Base-by-base conservation (phyloP, 2,329 filamentous ascomycete species). In the Zymoseptoria ardabiliae region DNA sequence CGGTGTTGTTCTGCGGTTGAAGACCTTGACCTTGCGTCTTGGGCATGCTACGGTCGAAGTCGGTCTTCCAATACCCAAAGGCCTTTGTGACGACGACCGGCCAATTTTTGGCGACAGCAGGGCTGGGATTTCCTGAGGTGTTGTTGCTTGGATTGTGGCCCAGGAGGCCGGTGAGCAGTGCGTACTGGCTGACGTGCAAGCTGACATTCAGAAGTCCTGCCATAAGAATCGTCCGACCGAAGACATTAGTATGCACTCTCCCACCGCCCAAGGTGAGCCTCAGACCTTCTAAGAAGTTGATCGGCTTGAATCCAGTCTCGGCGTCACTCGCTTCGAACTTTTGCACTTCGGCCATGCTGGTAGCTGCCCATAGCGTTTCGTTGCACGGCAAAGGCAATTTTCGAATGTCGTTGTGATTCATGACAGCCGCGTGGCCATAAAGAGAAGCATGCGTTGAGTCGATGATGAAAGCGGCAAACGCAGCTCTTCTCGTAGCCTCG, bases 171-270 rank as follows among this genome's bases (percentile, higher is more conserved):
- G 96, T 88, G 76, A 97, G 93, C 13, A 97, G 82, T 72, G 97
- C 94, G 70, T 93, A 85, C 73, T 97, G 92, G 71, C 96, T 94
- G 89, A 97, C 93, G 73, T 97, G 93, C 90, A 91, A 97, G 70
- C 89, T 94, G 28, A 97, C 91, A 66, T 91, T 97, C 22, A 97
- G 79, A 25, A 99, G 77, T 0, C 94, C 94, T 1, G 93, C 89
- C 91, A 97, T 97, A 55, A 99, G 80, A 51, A 96, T 91, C 2
- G 89, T 94, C 48, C 94, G 86, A 1, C 93, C 94, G 71, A 97
- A 99, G 0, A 91, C 88, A 72, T 97, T 97, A 2, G 94, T 97
- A 56, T 87, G 85, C 4, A 97, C 92, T 58, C 85, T 85, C 63
- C 93, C 85, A n/a, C 86, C 86, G 66, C 90, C 93, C 19, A 99